These are phyloP conservation scores for Acidiella bohemica DNA, from an alignment of 495 filamentous ascomycete species.

Conservation along the genomic window DNA sequence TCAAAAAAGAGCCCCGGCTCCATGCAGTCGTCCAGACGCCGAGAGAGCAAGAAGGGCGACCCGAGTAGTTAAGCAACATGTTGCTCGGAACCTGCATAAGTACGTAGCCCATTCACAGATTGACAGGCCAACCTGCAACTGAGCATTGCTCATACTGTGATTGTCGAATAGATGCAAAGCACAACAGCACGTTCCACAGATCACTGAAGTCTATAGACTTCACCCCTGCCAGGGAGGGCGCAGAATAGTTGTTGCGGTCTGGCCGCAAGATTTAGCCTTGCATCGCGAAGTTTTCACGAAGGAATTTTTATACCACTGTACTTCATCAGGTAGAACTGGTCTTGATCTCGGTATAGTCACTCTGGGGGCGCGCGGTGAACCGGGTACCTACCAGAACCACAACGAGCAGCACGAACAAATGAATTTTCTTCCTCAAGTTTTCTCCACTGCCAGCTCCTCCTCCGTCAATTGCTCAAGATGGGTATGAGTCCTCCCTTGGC, in stretches of 20 bases:
- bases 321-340: slow-evolving; percentile 33
- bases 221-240: slow-evolving; percentile 22
- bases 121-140: slow-evolving; percentile 39
- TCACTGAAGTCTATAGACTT: background rate
- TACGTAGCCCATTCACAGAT: slow-evolving; percentile 40
- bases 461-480: slow-evolving; percentile 30
- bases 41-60: slow-evolving; percentile 25
- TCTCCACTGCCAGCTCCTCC: slow-evolving; percentile 36
- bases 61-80: slow-evolving; percentile 44
- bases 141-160: slow-evolving; percentile 27
- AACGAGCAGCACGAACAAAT: slow-evolving; percentile 40
- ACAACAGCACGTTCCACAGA: background rate
- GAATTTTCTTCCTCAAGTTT: slow-evolving; percentile 37
- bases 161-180: slow-evolving; percentile 18
- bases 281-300: background rate
- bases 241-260: slow-evolving; percentile 42
- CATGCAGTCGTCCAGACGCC: slow-evolving; percentile 37
- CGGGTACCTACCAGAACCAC: slow-evolving; percentile 22
- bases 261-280: background rate
- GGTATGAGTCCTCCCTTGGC: too few relatives aligned
- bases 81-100: slow-evolving; percentile 40
- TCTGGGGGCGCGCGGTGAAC: background rate
- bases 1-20: slow-evolving; percentile 37
- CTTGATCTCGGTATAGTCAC: background rate
- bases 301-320: slow-evolving; percentile 26